Base-by-base conservation (phyloP, 352 stramenopile species). In the Globisporangium sylvaticum region DNA sequence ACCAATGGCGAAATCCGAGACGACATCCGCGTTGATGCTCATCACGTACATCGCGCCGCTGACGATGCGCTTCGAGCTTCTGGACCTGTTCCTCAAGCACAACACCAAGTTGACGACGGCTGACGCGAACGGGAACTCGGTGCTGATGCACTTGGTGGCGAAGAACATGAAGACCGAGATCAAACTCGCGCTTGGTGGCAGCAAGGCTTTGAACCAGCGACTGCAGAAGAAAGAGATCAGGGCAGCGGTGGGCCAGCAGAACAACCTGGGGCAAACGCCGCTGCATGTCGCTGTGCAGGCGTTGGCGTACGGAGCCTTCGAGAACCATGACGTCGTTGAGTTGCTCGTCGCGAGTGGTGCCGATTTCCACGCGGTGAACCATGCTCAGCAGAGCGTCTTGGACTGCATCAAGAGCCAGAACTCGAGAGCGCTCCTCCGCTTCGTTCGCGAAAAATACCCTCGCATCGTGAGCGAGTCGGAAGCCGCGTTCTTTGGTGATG, bases 281-380 rank as follows among this genome's bases (percentile, higher is more conserved):
- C 67, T 88, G n/a, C 84, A 91, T 60, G 63, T 87, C 27, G 79
- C 77, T 34, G 74, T 92, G 4, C 73, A 86, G 22, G 78, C 82
- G 9, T 63, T 80, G 3, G 56, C 70, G 18, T 83, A 84, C 24
- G 80, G 80, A 0, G 91, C 85, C 0, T 89, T 84, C 66, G 85
- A 94, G 63, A 91, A 90, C 58, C 76, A 71, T 0, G 42, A 68
- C 15, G 64, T 94, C 4, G 42, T 90, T 12, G 58, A 78, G 15
- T 64, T 88, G 27, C 66, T 91, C 1, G 39, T 90, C 20, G 52
- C 68, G 7, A 63, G 63, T 14, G 80, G 82, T 39, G 78, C 73
- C 0, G 72, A 69, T 44, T 42, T 88, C 1, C 31, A 74, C 2
- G 59, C 63, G 4, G 69, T 57, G 15, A 79, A 92, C 57, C 61